Evolutionary conservation across 106 monocot species (phyloP), one percentile per base, ranked within the genome.

Genomic region (Dendrobium catenatum): DNA sequence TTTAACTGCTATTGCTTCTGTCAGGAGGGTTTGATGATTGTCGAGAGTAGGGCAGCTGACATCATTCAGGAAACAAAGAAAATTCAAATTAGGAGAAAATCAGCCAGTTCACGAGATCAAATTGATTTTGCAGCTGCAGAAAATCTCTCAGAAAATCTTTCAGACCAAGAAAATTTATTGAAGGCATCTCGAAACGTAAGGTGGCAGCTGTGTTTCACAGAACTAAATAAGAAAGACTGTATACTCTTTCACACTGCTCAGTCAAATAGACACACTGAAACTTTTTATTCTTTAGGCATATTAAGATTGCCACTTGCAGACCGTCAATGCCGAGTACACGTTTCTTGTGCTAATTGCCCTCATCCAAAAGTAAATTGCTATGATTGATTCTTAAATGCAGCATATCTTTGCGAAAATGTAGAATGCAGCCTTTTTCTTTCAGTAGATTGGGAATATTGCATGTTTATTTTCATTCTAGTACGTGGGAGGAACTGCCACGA

Each of bases 151-250:
- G 86, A 85, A 68, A 77, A 73, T 79, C 83, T 67, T 78, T 58
- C 81, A 15, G 90, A 89, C 40, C 85, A 86, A 46, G 90, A 95
- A 74, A 89, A 86, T 20, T 90, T 89, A 77, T 77, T 95, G 79
- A 95, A 95, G 86, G 89, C 90, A 66, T 93, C 95, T 80, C 90
- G 92, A 78, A 86, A 95, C 70, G 95, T 95, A 90, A 90, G 95
- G 90, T 88, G 87, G 80, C 92, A 87, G 79, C 82, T 84, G 64
- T 83, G 78, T 85, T 79, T 83, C 68, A 17, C 70, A 31, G 13
- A 33, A 26, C 16, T 22, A 19, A 54, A 54, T 15, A 54, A 5
- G 6, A n/a, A 64, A 19, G 22, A 64, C 6, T 64, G 27, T 27
- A 27, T 27, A 64, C 19, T 64, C 7, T 64, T 64, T 3, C 64